A percentile compares a stretch with the other conserved stretches of the same genome.
Conservation (phyloP, 768 basidiomycete species). For the Pleurotus tuber-regium region DNA sequence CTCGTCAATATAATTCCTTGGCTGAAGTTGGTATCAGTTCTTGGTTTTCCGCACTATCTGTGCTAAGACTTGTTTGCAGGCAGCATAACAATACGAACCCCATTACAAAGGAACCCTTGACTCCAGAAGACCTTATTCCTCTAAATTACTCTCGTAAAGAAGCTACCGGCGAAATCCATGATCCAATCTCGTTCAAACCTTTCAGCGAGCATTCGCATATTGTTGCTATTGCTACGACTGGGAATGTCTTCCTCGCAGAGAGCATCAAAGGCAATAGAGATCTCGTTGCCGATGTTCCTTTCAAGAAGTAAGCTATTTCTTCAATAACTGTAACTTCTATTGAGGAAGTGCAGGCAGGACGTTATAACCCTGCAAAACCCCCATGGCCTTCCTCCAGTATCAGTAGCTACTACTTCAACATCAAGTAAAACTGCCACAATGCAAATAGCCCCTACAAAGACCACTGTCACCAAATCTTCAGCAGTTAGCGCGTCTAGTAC, state of each 20-base stretch:
- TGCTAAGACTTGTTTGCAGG: conserved; percentile 34
- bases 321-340: neutral
- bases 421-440: conserved; percentile 30
- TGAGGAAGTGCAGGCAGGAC: conserved; percentile 56
- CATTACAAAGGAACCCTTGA: conserved; percentile 68
- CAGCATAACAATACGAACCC: conserved; percentile 83
- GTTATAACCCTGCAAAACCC: conserved; percentile 94
- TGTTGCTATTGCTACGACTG: conserved; percentile 84
- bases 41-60: neutral
- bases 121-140: conserved; percentile 72
- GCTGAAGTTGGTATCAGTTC: conserved; percentile 69
- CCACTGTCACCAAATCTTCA: conserved; percentile 31
- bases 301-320: conserved; percentile 63
- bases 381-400: conserved; percentile 67
- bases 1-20: conserved; percentile 92
- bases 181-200: conserved; percentile 97
- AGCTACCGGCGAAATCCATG: conserved; percentile 83
- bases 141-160: conserved; percentile 81
- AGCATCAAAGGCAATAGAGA: conserved; percentile 86
- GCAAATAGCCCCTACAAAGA: conserved; percentile 26
- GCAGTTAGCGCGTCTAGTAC: conserved; percentile 29
- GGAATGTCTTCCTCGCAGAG: conserved; percentile 92
- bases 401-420: conserved; percentile 31
- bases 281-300: conserved; percentile 79
- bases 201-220: conserved; percentile 97